phyloP scores from a whole-genome alignment of 805 yeast species.

The Priceomyces castillae region DNA sequence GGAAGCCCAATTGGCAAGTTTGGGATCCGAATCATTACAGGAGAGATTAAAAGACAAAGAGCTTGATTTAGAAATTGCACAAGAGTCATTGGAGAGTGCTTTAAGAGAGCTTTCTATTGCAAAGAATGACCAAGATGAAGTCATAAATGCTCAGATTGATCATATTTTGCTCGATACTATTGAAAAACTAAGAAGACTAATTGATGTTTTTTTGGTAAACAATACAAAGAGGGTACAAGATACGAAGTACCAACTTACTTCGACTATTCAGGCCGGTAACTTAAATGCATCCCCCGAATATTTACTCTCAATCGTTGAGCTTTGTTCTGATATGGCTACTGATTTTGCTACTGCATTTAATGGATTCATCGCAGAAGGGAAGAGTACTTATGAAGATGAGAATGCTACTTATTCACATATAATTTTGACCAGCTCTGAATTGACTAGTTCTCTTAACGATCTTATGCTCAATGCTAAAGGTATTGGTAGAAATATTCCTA shows the following conservation, averaged over 20 bases:
- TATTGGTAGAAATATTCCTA: conserved; percentile 50
- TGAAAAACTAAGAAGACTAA: conserved; percentile 46
- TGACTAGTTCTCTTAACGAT: conserved; percentile 61
- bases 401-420: conserved; percentile 59
- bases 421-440: conserved; percentile 60
- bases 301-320: conserved; percentile 65
- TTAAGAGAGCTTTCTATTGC: conserved; percentile 55
- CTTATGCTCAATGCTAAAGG: conserved; percentile 71
- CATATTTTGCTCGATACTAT: conserved; percentile 47
- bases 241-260: conserved; percentile 62
- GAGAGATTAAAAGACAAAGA: conserved; percentile 61
- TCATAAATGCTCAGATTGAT: conserved; percentile 59
- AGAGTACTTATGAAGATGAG: conserved; percentile 37
- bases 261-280: conserved; percentile 82
- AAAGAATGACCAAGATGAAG: conserved; percentile 47
- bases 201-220: conserved; percentile 69
- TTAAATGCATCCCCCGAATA: conserved; percentile 71
- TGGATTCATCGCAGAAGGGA: conserved; percentile 73
- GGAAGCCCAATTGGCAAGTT: conserved; percentile 18
- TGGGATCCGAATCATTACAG: conserved; percentile 35
- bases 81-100: conserved; percentile 76
- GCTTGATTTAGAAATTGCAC: conserved; percentile 73
- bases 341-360: conserved; percentile 79
- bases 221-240: conserved; percentile 75
- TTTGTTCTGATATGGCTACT: conserved; percentile 66